These are phyloP conservation scores for Albatrellus ellisii DNA, from an alignment of 768 basidiomycete genomes.

Conservation along the genomic window DNA sequence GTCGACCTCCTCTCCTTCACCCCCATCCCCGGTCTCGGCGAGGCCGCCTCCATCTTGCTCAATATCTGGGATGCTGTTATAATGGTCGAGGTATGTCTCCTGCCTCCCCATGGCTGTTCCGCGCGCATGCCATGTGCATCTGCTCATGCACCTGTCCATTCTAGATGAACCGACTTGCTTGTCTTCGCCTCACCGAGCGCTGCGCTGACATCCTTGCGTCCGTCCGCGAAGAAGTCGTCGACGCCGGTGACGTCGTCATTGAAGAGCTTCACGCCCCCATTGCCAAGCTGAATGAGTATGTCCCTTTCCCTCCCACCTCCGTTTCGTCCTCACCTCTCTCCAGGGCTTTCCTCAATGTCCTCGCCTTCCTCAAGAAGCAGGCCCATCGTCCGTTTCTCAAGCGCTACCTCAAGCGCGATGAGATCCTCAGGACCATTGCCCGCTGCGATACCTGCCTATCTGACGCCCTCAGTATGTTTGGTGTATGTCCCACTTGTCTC, in stretches of 20 bases:
- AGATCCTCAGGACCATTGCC: conserved; percentile 40
- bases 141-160: neutral
- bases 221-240: conserved; percentile 45
- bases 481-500: conserved; percentile 21
- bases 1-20: conserved; percentile 34
- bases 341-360: conserved; percentile 32
- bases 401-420: conserved; percentile 63
- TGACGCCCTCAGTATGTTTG: conserved; percentile 45
- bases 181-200: conserved; percentile 58
- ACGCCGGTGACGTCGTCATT: conserved; percentile 39
- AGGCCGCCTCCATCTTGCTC: conserved; percentile 38
- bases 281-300: conserved; percentile 34
- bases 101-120: neutral
- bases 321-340: neutral
- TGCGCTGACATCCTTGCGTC: conserved; percentile 58
- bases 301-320: conserved; percentile 16
- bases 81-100: conserved; percentile 42
- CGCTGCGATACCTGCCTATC: conserved; percentile 38
- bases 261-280: conserved; percentile 40
- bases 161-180: conserved; percentile 56
- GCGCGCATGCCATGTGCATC: neutral
- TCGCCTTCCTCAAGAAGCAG: conserved; percentile 43
- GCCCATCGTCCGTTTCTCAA: conserved; percentile 60
- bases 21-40: conserved; percentile 42
- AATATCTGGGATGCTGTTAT: conserved; percentile 55